phyloP scores from a whole-genome alignment of 75 land plant genomes.

The Picea glauca region DNA sequence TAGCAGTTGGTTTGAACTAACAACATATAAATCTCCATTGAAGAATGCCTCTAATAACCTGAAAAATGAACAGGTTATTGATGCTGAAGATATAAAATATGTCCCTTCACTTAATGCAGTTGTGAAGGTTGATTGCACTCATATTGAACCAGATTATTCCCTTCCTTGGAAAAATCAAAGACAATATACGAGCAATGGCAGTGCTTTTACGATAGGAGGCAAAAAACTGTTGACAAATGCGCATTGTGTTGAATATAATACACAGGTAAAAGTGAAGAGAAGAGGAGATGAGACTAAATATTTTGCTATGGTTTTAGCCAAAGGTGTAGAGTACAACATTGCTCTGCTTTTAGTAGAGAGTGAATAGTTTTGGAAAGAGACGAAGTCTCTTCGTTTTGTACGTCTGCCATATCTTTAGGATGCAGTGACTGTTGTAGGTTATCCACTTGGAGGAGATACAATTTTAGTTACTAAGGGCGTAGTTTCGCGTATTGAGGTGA shows the following conservation, averaged over 20 bases:
- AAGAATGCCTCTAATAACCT: constrained; percentile 20
- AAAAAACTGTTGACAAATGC: constrained; percentile 87
- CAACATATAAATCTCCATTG: constrained; percentile 18
- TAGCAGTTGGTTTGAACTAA: constrained; percentile 12
- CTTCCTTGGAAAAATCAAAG: constrained; percentile 94
- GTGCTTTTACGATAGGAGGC: constrained; percentile 89
- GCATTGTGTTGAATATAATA: constrained; percentile 89
- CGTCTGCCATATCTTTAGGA: constrained; percentile 70
- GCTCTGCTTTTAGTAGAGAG: constrained; percentile 42
- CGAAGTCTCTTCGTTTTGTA: constrained; percentile 69
- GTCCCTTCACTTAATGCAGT: constrained; percentile 71
- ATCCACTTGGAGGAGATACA: no score
- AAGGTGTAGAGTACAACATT: constrained; percentile 84
- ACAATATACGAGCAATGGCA: constrained; percentile 85
- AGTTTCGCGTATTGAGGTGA: no score
- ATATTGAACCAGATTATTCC: constrained; percentile 81
- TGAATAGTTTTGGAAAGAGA: constrained; percentile 66
- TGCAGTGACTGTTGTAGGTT: no score
- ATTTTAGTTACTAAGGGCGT: no score
- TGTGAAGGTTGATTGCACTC: constrained; percentile 90
- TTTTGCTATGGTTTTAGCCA: constrained; percentile 83
- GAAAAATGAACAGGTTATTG: constrained; percentile 50
- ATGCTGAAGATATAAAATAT: constrained; percentile 53
- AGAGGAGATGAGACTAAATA: constrained; percentile 83
- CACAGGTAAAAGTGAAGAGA: constrained; percentile 82